Conservation (phyloP, 345 rosid genomes). For the Noccaea bulbosa region DNA sequence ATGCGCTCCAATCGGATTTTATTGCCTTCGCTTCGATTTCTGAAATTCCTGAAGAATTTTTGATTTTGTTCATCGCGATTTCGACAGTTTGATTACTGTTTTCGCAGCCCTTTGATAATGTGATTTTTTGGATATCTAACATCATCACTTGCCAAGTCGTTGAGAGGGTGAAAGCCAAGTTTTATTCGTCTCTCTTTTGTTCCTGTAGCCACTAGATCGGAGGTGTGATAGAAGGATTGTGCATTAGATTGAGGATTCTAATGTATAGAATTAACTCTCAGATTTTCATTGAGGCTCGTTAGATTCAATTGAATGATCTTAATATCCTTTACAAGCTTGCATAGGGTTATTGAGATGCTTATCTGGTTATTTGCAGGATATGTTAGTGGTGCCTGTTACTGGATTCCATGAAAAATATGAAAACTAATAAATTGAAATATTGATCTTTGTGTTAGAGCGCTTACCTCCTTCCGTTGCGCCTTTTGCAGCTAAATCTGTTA, state of each 20-base stretch:
- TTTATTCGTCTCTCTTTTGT: background rate
- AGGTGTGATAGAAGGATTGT: conserved; percentile 7
- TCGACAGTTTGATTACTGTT: background rate
- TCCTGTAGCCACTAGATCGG: background rate
- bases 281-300: background rate
- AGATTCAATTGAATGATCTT: no score
- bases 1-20: background rate
- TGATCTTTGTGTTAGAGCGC: conserved; percentile 26
- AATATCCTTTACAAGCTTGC: background rate
- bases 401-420: background rate
- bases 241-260: background rate
- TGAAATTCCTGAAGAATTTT: conserved; percentile 4
- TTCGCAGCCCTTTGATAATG: background rate
- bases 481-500: conserved; percentile 44
- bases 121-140: conserved; percentile 1
- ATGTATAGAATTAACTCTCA: background rate
- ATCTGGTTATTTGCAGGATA: conserved; percentile 6
- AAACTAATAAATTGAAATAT: background rate
- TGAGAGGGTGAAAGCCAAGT: background rate
- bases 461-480: conserved; percentile 33
- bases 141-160: background rate
- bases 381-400: background rate
- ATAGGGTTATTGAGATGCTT: background rate
- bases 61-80: background rate
- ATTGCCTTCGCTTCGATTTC: conserved; percentile 4